phyloP scores from a whole-genome alignment of 1,284 basidiomycete species.

The Ceratobasidium sp. region DNA sequence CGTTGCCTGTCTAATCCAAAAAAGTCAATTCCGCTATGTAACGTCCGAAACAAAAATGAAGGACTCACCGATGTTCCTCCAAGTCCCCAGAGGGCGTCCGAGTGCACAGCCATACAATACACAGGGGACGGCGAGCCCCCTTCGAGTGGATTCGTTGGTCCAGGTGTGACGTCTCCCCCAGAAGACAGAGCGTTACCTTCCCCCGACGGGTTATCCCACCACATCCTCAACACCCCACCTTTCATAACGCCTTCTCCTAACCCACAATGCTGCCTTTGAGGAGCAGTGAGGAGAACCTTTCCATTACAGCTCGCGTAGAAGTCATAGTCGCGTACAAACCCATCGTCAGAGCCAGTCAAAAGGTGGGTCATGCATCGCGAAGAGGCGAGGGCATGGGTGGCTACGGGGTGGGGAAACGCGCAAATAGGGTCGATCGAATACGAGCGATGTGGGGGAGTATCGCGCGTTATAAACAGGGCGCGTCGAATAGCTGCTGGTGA shows the following conservation, averaged over 20 bases:
- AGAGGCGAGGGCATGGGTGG: conserved; percentile 86
- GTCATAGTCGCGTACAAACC: conserved; percentile 93
- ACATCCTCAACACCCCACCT: conserved; percentile 84
- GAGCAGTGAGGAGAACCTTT: conserved; percentile 86
- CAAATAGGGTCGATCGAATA: conserved; percentile 93
- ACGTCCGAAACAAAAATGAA: conserved; percentile 7
- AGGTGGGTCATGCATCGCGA: conserved; percentile 90
- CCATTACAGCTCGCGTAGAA: conserved; percentile 89
- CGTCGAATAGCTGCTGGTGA: conserved; percentile 69
- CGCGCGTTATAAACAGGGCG: conserved; percentile 51
- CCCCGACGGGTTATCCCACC: conserved; percentile 68
- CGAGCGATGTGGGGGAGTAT: conserved; percentile 59
- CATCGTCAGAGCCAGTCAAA: conserved; percentile 92
- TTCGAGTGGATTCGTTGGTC: conserved; percentile 53
- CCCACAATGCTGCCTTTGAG: conserved; percentile 87
- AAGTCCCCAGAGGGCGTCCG: conserved; percentile 89
- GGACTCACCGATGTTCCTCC: conserved; percentile 78
- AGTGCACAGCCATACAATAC: conserved; percentile 87
- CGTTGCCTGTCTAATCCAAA: conserved; percentile 82
- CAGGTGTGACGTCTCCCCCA: conserved; percentile 48
- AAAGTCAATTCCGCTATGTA: not conserved
- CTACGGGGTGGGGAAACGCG: conserved; percentile 87
- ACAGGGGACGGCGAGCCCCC: conserved; percentile 73
- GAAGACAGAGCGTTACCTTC: not conserved
- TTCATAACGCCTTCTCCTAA: conserved; percentile 94